phyloP scores from a whole-genome alignment of 192 early-diverging fungal species.

The Coemansia sp. region DNA sequence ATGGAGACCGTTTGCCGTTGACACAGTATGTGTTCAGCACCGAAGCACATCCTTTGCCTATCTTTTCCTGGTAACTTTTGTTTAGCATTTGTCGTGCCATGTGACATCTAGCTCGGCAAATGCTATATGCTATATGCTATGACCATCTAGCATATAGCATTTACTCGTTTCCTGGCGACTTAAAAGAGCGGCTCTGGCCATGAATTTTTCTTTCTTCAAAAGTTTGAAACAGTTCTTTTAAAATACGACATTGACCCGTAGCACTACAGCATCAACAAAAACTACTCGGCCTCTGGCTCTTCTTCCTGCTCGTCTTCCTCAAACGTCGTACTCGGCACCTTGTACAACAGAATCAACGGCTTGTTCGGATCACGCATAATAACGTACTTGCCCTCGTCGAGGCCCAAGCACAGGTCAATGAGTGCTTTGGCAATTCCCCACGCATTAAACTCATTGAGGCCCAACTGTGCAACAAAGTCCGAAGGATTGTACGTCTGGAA shows the following conservation, averaged over 20 bases:
- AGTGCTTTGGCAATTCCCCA: constrained; percentile 98
- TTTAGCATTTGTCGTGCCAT: not conserved
- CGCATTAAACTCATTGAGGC: constrained; percentile 76
- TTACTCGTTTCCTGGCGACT: too few relatives aligned
- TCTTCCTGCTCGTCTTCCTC: constrained; percentile 49
- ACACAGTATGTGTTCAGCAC: constrained; percentile 90
- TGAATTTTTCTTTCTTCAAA: too few relatives aligned
- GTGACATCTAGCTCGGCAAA: too few relatives aligned
- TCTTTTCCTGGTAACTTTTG: constrained; percentile 13
- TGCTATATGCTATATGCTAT: too few relatives aligned
- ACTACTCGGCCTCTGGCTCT: constrained; percentile 7
- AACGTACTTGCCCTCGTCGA: constrained; percentile 94
- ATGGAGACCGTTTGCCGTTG: constrained; percentile 62
- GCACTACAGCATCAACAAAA: not conserved
- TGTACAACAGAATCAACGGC: constrained; percentile 78
- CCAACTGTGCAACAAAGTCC: constrained; percentile 90
- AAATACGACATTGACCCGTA: too few relatives aligned
- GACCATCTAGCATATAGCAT: too few relatives aligned
- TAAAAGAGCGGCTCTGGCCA: too few relatives aligned
- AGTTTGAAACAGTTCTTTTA: not conserved
- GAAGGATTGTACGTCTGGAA: constrained; percentile 80
- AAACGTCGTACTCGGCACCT: constrained; percentile 71
- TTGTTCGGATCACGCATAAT: constrained; percentile 97
- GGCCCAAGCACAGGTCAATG: constrained; percentile 78
- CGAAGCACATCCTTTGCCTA: constrained; percentile 82